Percentiles rank a stretch among this genome's conserved stretches.
Evolutionary conservation across 2,329 filamentous ascomycete species (phyloP).

Genomic region (Penicillium sp.): DNA sequence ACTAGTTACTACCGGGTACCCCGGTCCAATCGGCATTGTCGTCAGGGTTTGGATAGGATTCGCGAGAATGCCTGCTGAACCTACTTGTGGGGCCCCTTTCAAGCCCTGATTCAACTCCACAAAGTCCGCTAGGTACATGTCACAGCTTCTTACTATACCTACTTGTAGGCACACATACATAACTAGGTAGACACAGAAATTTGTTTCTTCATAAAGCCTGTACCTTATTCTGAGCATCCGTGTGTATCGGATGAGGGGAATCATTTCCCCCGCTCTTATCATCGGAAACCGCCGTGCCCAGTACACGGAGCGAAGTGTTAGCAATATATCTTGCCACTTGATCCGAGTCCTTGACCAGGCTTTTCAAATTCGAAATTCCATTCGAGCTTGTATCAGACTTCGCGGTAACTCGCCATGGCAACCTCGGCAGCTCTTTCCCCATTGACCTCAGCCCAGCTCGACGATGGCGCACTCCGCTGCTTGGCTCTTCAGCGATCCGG

Average conservation of each 20-base stretch:
- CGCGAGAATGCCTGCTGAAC: too few relatives aligned
- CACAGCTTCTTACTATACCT: too few relatives aligned
- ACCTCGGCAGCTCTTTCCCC: slow-evolving; percentile 14
- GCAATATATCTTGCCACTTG: slow-evolving; percentile 1
- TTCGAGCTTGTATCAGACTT: not conserved
- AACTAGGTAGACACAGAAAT: too few relatives aligned
- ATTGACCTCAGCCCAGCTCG: slow-evolving; percentile 46
- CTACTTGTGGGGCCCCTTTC: too few relatives aligned
- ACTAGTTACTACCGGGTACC: too few relatives aligned
- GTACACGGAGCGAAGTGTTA: not conserved
- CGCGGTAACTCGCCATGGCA: not conserved
- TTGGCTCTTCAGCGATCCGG: slow-evolving; percentile 51
- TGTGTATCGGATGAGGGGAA: slow-evolving; percentile 9
- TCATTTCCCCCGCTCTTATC: slow-evolving; percentile 13
- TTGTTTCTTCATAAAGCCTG: not conserved
- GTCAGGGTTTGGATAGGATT: too few relatives aligned
- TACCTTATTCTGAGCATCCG: not conserved
- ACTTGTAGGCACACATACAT: too few relatives aligned
- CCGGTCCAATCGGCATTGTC: too few relatives aligned
- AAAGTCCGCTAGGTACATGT: too few relatives aligned
- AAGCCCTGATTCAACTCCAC: too few relatives aligned
- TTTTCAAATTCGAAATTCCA: not conserved
- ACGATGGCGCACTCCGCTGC: slow-evolving; percentile 43
- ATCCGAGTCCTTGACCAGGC: not conserved
- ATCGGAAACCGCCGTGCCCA: slow-evolving; percentile 21